Conservation (phyloP, 2,329 filamentous ascomycete genomes). For the Penicillium sp. region DNA sequence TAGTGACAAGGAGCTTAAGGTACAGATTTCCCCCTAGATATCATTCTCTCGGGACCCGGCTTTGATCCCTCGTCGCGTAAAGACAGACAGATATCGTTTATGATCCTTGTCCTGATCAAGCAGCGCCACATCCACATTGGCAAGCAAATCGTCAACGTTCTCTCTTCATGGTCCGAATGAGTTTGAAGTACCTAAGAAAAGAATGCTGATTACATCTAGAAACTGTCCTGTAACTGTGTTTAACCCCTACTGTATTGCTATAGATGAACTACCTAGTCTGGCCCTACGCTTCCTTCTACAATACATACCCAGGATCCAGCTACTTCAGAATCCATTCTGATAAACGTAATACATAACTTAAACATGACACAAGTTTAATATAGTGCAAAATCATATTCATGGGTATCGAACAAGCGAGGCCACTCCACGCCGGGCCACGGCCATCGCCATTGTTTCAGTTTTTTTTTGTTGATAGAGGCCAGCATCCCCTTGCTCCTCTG, state of each 20-base stretch:
- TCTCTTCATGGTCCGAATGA: neutral
- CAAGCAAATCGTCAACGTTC: too few relatives aligned
- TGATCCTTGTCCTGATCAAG: too few relatives aligned
- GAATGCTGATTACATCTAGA: too few relatives aligned
- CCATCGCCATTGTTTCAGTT: slow-evolving; percentile 22
- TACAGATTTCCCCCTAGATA: too few relatives aligned
- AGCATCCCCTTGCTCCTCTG: slow-evolving; percentile 1
- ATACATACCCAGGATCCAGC: neutral
- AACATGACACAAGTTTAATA: neutral
- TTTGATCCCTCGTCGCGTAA: too few relatives aligned
- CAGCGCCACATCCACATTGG: too few relatives aligned
- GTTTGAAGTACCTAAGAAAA: neutral
- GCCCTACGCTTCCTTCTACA: neutral
- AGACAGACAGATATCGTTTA: too few relatives aligned
- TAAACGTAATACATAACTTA: neutral
- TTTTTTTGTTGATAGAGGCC: slow-evolving; percentile 20
- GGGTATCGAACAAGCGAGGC: slow-evolving; percentile 40
- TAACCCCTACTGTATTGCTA: too few relatives aligned
- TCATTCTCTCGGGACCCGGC: too few relatives aligned
- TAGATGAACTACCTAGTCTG: neutral
- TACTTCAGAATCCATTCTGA: neutral
- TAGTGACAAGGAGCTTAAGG: too few relatives aligned
- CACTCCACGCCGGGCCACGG: slow-evolving; percentile 22
- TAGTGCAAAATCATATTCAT: slow-evolving; percentile 29
- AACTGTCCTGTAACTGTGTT: too few relatives aligned